These are phyloP conservation scores for Gloeopeniophorella convolvens DNA, from an alignment of 768 basidiomycete species.

Conservation along the genomic window DNA sequence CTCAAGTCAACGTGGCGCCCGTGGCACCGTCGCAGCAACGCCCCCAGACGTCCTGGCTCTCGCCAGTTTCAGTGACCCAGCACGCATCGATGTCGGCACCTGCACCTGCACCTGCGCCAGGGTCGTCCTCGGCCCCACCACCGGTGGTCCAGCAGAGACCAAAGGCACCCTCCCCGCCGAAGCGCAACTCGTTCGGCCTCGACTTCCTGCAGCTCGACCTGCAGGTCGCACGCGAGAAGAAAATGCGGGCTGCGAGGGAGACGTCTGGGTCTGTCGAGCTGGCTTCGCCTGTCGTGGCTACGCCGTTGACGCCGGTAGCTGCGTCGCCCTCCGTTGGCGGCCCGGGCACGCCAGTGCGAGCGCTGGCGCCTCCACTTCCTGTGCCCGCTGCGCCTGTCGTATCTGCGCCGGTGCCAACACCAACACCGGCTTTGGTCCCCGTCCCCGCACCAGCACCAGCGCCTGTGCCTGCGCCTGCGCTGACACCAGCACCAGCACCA, in stretches of 20 bases:
- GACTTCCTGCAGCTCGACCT: slow-evolving; percentile 14
- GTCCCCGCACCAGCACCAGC: background rate
- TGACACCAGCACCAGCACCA: background rate
- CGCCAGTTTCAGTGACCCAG: background rate
- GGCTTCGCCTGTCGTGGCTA: background rate
- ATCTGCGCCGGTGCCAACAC: too few relatives aligned
- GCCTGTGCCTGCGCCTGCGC: background rate
- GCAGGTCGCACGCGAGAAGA: slow-evolving; percentile 9
- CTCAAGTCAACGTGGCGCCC: too few relatives aligned
- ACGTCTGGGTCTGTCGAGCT: background rate
- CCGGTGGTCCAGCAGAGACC: background rate
- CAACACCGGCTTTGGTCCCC: background rate
- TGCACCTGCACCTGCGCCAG: background rate
- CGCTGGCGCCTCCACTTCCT: background rate
- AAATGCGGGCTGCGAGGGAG: background rate
- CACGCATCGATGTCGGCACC: background rate
- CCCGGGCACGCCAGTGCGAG: too few relatives aligned
- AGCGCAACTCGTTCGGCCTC: slow-evolving; percentile 10
- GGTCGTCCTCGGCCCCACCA: background rate
- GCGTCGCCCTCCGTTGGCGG: too few relatives aligned
- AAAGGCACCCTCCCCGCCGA: background rate
- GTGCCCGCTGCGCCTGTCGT: background rate
- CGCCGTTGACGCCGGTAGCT: background rate
- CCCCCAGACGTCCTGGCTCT: too few relatives aligned
- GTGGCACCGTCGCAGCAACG: too few relatives aligned